phyloP scores from a whole-genome alignment of 257 asterid species.

The Gentiana straminea region DNA sequence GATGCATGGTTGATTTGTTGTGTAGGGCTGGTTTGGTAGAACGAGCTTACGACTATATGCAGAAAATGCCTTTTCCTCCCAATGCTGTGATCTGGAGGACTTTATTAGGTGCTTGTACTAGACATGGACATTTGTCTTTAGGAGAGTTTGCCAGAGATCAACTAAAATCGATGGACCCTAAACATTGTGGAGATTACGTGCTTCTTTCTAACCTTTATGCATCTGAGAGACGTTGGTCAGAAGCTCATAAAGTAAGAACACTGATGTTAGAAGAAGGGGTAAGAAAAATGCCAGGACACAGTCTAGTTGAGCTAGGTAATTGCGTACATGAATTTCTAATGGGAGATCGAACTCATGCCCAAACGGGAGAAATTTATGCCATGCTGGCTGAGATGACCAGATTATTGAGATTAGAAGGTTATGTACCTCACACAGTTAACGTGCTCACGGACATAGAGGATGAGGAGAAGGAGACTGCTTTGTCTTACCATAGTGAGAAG shows the following conservation, averaged over 20 bases:
- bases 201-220: conserved; percentile 81
- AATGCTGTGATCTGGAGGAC: conserved; percentile 83
- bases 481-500: conserved; percentile 76
- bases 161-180: conserved; percentile 47
- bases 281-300: conserved; percentile 64
- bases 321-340: conserved; percentile 51
- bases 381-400: conserved; percentile 79
- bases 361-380: conserved; percentile 41
- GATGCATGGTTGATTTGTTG: conserved; percentile 81
- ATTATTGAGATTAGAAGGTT: conserved; percentile 51
- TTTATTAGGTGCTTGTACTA: conserved; percentile 58
- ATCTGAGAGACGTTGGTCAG: conserved; percentile 68
- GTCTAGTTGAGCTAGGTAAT: conserved; percentile 69
- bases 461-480: conserved; percentile 81
- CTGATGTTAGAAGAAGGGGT: conserved; percentile 65
- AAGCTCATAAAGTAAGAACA: conserved; percentile 45
- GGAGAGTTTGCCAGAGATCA: conserved; percentile 47
- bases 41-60: conserved; percentile 50
- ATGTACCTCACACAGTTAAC: conserved; percentile 53
- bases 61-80: conserved; percentile 55
- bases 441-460: conserved; percentile 84
- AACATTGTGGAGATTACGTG: conserved; percentile 67
- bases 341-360: conserved; percentile 71
- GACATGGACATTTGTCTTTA: conserved; percentile 38
- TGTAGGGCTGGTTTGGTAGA: conserved; percentile 66